phyloP scores from a whole-genome alignment of 2,329 filamentous ascomycete genomes.

The Beauveria pseudobassiana region DNA sequence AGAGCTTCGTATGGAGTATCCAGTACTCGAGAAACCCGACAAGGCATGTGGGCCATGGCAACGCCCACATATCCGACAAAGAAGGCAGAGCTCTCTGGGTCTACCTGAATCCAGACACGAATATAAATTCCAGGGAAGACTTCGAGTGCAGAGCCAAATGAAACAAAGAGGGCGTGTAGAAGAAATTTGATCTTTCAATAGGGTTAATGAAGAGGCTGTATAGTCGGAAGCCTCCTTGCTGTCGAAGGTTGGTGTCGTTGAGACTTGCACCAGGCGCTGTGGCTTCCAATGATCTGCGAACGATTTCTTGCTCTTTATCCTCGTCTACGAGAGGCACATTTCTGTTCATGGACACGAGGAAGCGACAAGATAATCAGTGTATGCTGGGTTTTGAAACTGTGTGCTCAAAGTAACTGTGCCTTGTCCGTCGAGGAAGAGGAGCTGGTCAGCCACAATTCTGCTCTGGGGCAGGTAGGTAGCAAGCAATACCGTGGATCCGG shows the following conservation, averaged over 20 bases:
- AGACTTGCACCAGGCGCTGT: background rate
- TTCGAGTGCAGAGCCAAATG: background rate
- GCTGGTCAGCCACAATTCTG: background rate
- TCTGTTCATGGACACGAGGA: background rate
- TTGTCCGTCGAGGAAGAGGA: background rate
- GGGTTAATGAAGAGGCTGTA: background rate
- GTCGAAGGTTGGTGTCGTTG: background rate
- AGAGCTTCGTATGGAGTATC: background rate
- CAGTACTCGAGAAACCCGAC: background rate
- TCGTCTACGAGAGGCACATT: background rate
- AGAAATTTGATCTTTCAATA: background rate
- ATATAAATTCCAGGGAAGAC: background rate
- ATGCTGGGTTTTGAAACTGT: too few relatives aligned
- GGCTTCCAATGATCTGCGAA: background rate
- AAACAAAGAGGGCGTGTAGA: background rate
- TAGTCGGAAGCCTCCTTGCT: background rate
- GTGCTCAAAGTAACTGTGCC: background rate
- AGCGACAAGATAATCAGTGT: background rate
- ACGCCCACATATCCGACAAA: background rate
- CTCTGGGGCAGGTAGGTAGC: background rate
- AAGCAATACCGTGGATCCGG: background rate
- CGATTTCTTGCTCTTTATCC: background rate
- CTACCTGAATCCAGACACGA: background rate
- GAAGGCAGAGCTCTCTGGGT: background rate
- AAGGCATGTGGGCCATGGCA: background rate